A percentile compares a stretch with the other conserved stretches of the same genome.
Evolutionary conservation across 2,329 filamentous ascomycete species (phyloP).

Genomic region (Escovopsis weberi): DNA sequence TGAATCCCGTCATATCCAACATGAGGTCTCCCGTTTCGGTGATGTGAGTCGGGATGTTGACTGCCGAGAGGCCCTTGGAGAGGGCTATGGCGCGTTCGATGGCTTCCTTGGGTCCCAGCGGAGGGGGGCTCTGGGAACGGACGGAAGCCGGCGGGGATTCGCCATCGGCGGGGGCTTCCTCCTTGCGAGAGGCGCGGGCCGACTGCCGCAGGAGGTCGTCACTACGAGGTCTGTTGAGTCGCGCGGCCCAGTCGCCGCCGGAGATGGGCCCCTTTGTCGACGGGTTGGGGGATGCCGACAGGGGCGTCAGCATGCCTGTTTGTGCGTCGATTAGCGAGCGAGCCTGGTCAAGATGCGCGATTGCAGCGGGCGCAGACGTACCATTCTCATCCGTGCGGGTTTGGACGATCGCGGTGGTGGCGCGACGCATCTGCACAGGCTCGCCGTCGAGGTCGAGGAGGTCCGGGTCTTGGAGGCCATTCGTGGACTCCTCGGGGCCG

Average conservation of each 20-base stretch:
- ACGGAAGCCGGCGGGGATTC: constrained; percentile 29
- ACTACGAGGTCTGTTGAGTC: constrained; percentile 32
- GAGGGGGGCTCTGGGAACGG: constrained; percentile 64
- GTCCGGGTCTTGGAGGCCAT: constrained; percentile 50
- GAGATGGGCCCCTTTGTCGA: constrained; percentile 30
- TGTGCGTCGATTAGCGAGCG: not conserved
- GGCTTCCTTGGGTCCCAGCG: constrained; percentile 57
- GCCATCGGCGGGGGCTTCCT: constrained; percentile 21
- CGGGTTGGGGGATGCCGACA: constrained; percentile 38
- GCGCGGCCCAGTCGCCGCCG: constrained; percentile 36
- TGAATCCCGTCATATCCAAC: constrained; percentile 96
- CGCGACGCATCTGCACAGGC: constrained; percentile 23
- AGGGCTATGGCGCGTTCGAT: constrained; percentile 70
- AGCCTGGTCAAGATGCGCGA: not conserved
- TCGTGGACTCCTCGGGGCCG: constrained; percentile 17
- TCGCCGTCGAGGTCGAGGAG: constrained; percentile 48
- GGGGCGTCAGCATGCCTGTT: constrained; percentile 35
- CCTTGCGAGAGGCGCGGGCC: constrained; percentile 23
- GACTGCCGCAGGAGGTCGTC: constrained; percentile 38
- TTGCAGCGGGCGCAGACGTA: constrained; percentile 7
- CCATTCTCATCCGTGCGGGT: constrained; percentile 15
- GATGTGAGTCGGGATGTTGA: constrained; percentile 87
- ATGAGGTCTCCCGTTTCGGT: constrained; percentile 88
- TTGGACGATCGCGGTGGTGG: constrained; percentile 29
- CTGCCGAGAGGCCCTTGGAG: constrained; percentile 74